Evolutionary conservation across 2,329 filamentous ascomycete genomes (phyloP).

Genomic region (Fusarium sp.): DNA sequence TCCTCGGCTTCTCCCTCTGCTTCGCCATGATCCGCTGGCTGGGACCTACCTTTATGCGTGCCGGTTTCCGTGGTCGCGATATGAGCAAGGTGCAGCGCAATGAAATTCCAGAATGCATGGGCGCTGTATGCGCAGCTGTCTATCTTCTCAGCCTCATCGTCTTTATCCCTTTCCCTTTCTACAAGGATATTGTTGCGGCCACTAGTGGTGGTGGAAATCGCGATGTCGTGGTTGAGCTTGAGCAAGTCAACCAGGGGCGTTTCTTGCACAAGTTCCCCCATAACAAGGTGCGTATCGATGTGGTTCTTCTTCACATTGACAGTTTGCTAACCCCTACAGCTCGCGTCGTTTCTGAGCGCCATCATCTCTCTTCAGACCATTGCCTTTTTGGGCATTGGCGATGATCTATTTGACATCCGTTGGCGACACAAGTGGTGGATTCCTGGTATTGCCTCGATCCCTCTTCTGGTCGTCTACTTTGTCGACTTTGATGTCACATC

Average conservation of each 20-base stretch:
- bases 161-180: slow-evolving; percentile 97
- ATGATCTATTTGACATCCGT: slow-evolving; percentile 97
- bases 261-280: slow-evolving; percentile 93
- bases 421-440: slow-evolving; percentile 99
- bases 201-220: slow-evolving; percentile 94
- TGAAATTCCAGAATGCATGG: slow-evolving; percentile 96
- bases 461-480: slow-evolving; percentile 96
- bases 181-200: slow-evolving; percentile 95
- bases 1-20: slow-evolving; percentile 81
- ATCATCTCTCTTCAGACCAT: slow-evolving; percentile 93
- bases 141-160: slow-evolving; percentile 89
- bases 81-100: slow-evolving; percentile 76
- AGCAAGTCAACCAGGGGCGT: slow-evolving; percentile 82
- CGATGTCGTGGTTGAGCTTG: slow-evolving; percentile 80
- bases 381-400: slow-evolving; percentile 89
- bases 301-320: neutral
- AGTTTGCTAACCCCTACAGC: slow-evolving; percentile 59
- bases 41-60: slow-evolving; percentile 86
- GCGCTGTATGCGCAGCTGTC: slow-evolving; percentile 89
- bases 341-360: slow-evolving; percentile 93
- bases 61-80: slow-evolving; percentile 90
- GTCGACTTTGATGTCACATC: slow-evolving; percentile 98
- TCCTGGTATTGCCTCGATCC: slow-evolving; percentile 91
- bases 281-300: slow-evolving; percentile 73
- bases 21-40: slow-evolving; percentile 95